Evolutionary conservation across 768 basidiomycete species (phyloP).

Genomic region (Scleroderma citrinum): DNA sequence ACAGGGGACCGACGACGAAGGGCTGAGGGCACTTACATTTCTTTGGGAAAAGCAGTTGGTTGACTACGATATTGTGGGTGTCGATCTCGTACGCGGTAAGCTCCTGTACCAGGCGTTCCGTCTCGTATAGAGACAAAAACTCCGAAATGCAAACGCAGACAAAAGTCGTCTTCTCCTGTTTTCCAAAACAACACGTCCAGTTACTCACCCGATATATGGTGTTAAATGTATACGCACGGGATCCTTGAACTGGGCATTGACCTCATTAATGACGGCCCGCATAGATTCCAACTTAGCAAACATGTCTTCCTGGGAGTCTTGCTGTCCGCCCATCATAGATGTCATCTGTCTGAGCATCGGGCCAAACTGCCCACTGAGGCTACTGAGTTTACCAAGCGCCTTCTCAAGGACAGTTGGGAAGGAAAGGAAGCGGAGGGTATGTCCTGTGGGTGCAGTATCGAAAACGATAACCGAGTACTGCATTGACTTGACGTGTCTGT

Average conservation of each 20-base stretch:
- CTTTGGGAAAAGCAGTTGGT: constrained; percentile 94
- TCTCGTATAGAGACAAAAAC: constrained; percentile 97
- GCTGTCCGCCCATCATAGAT: constrained; percentile 91
- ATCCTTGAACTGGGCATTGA: constrained; percentile 99
- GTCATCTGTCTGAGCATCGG: constrained; percentile 98
- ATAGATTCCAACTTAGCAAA: constrained; percentile 97
- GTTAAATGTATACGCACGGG: constrained; percentile 51
- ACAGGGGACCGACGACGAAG: neutral
- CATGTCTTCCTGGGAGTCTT: constrained; percentile 94
- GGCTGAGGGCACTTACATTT: constrained; percentile 51
- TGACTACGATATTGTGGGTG: constrained; percentile 98
- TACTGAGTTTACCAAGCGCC: constrained; percentile 89
- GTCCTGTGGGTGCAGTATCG: constrained; percentile 97
- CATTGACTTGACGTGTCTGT: constrained; percentile 98
- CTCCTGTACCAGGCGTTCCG: constrained; percentile 96
- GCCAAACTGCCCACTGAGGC: constrained; percentile 91
- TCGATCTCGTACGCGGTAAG: constrained; percentile 93
- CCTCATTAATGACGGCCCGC: constrained; percentile 95
- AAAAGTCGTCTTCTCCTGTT: constrained; percentile 95
- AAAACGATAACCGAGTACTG: constrained; percentile 99
- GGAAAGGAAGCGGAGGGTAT: constrained; percentile 97
- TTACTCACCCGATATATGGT: neutral
- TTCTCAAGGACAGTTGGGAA: constrained; percentile 98
- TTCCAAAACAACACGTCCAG: neutral
- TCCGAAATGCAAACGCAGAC: constrained; percentile 99